Base-by-base conservation (phyloP, 1,139 yeast species). In the Saccharomyces hybrid region DNA sequence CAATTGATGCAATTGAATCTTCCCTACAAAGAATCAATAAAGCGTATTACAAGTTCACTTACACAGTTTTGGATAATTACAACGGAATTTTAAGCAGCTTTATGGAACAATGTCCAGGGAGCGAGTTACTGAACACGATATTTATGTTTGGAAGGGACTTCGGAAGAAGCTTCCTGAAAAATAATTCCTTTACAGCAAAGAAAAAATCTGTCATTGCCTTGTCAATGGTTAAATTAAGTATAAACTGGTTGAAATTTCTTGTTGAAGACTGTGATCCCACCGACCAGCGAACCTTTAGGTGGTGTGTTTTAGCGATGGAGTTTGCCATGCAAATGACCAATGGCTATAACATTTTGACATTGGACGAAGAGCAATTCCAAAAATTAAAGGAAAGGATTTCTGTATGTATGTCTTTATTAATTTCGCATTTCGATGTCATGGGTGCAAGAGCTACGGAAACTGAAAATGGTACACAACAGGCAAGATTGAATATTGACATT, bases 371-470 rank as follows among this genome's bases (percentile, higher is more conserved):
- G 25, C 91, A 87, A 64, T 91, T 90, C 66, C 75, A 80, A 55
- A 74, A 77, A 52, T 74, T 91, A 62, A 83, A 89, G 62, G 77
- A 81, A 52, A 89, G 88, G 67, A 97, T 91, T 48, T 96, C 97
- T 0, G 86, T 95, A 3, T 89, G 97, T 70, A 88, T 91, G 91
- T 84, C 97, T 1, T 75, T 91, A 54, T 77, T 91, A 58, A 90
- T 91, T 59, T 88, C 97, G 0, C 97, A 91, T 72, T 91, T 91
- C 66, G 98, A 91, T 72, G 88, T 91, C 56, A 90, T 91, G 96
- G 97, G 97, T 51, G 97, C 97, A 0, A 78, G 97, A 62, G 86
- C 96, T 7, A 65, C 68, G 3, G 86, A 86, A 66, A 89, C 89
- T 3, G 89, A 84, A 61, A 74, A 62, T 70, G 73, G 55, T 70